Evolutionary conservation across 78 protist genomes (phyloP).

Genomic region (Monosiga brevicollis): DNA sequence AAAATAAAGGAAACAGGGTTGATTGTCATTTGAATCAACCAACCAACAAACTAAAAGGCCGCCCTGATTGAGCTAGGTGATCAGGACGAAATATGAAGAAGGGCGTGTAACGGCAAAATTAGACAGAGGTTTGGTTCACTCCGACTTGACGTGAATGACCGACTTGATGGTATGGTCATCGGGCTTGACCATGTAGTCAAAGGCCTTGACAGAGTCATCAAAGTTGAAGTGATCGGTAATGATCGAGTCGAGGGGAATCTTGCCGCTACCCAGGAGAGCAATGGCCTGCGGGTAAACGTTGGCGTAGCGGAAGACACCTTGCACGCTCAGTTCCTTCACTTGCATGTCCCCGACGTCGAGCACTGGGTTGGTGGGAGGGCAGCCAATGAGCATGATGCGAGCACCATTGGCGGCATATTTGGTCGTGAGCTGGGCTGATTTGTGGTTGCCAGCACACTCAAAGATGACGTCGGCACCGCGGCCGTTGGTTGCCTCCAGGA

Average conservation of each 20-base stretch:
- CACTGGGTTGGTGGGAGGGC: not conserved
- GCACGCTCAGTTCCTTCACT: not conserved
- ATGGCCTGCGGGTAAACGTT: conserved; percentile 16
- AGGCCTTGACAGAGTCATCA: not conserved
- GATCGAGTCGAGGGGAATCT: conserved; percentile 12
- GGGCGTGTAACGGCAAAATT: too few species aligned
- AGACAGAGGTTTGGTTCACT: too few species aligned
- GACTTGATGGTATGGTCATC: not conserved
- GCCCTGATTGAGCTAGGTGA: too few species aligned
- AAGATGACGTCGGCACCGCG: not conserved
- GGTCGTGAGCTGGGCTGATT: not conserved
- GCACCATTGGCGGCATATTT: not conserved
- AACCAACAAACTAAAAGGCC: too few species aligned
- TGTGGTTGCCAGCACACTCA: conserved; percentile 9
- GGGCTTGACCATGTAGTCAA: not conserved
- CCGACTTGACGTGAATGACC: not conserved
- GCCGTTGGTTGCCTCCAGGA: not conserved
- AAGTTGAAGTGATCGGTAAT: conserved; percentile 9
- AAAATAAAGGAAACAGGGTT: too few species aligned
- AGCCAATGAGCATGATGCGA: not conserved
- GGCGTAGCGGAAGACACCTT: conserved; percentile 27
- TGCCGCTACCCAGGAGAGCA: conserved; percentile 3
- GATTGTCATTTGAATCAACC: too few species aligned
- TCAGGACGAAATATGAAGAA: too few species aligned
- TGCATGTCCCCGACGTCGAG: not conserved